Evolutionary conservation across 2,329 filamentous ascomycete species (phyloP), one percentile per base, ranked within the genome.

Genomic region (Didymella sp.): DNA sequence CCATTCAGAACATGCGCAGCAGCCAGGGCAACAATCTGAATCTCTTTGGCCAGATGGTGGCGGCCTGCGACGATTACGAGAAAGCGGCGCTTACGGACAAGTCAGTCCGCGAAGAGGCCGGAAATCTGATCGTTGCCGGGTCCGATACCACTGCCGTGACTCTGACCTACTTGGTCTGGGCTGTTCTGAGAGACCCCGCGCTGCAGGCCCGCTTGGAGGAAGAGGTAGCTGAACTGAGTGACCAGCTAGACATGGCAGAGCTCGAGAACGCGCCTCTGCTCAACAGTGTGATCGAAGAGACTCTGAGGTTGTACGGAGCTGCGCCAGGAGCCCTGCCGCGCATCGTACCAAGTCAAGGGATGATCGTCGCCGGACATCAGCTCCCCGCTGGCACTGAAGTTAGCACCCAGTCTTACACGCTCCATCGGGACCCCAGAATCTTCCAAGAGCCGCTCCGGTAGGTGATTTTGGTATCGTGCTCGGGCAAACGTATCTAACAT

Each of bases 201-300:
- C 37, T 73, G 8, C 69, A 70, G 33, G 46, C 46, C 19, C 51
- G 41, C 15, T 56, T 75, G 5, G 68, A 71, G 35, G 58, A 55
- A 8, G 71, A 74, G 43, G 55, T 69, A 31, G 63, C 56, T 17
- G 27, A 40, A 11, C 30, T 71, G 8, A 55, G 50, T 7, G 59
- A 63, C 2, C 59, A 59, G 8, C 61, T 71, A 35, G 60, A 28
- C 0, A 58, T 66, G 40, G 54, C 60, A 28, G 69, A 76, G 13
- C 61, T 77, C 0, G 71, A 72, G 13, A 48, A 45, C 2, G 60
- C 72, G 2, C 71, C 75, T 1, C 12, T 75, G 2, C 59, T 78
- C 13, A 73, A 77, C 49, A 70, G 70, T 5, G 71, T 76, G 2
- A 73, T 79, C 30, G 64, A 76, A 24, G 77, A 79, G 49, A 76